Conservation (phyloP, 495 filamentous ascomycete species). For the Xylaria telfairii region DNA sequence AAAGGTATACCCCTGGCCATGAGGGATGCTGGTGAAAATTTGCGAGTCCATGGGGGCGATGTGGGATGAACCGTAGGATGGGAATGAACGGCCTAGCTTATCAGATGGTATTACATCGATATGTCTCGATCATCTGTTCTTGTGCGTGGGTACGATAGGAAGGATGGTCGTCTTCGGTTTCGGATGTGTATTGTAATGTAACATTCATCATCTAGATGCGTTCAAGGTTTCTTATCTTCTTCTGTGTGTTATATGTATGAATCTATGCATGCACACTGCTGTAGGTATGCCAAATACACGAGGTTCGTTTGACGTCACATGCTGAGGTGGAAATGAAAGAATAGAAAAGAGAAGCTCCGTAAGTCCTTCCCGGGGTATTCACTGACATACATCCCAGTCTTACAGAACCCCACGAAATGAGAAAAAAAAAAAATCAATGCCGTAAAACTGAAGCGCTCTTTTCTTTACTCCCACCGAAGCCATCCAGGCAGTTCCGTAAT, state of each 20-base stretch:
- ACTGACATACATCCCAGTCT: slow-evolving; percentile 3
- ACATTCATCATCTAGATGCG: not conserved
- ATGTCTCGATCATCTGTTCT: not conserved
- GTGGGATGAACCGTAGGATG: slow-evolving; percentile 8
- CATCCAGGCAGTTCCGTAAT: not conserved
- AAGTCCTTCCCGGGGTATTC: not conserved
- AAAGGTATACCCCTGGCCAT: not conserved
- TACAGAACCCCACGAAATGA: not conserved
- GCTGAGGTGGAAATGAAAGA: slow-evolving; percentile 15
- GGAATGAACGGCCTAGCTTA: not conserved
- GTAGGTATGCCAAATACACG: not conserved
- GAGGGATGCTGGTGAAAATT: slow-evolving; percentile 8
- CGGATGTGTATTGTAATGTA: not conserved
- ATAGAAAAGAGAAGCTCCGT: slow-evolving; percentile 2
- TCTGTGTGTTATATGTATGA: not conserved
- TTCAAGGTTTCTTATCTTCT: not conserved
- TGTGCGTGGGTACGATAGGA: not conserved
- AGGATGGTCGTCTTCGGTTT: not conserved
- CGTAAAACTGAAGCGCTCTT: not conserved
- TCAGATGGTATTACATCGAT: slow-evolving; percentile 4
- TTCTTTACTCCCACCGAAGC: slow-evolving; percentile 8
- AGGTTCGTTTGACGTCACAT: slow-evolving; percentile 10
- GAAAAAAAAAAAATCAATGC: not conserved
- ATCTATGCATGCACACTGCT: not conserved
- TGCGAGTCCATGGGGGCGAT: not conserved